Conservation (phyloP, 257 asterid genomes). For the Gynochthodes officinalis region DNA sequence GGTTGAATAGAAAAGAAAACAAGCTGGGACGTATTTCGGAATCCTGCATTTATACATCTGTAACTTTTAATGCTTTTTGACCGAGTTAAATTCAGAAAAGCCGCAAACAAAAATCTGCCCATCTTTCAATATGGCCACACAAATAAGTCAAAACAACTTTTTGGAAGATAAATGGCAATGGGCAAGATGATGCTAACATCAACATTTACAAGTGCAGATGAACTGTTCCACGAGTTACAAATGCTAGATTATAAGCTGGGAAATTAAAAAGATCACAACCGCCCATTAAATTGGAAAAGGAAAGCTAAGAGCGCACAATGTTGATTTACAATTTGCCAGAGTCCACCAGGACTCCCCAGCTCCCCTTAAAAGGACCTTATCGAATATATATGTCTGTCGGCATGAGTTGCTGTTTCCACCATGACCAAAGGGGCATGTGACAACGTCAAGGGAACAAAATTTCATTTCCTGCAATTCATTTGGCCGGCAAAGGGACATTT, state of each 20-base stretch:
- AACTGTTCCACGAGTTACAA: neutral
- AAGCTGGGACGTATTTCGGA: neutral
- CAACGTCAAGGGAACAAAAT: slow-evolving; percentile 1
- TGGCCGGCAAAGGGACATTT: slow-evolving; percentile 21
- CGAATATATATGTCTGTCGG: no score
- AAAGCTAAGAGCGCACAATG: neutral
- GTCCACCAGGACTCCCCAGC: neutral
- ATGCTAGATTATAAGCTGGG: neutral
- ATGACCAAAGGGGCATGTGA: neutral
- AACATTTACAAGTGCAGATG: neutral
- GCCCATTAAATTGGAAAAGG: no score
- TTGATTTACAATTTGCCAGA: neutral
- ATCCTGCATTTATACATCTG: neutral
- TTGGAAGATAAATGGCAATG: neutral
- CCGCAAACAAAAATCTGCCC: no score
- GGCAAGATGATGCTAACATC: neutral
- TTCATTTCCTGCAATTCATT: slow-evolving; percentile 7
- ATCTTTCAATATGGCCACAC: no score
- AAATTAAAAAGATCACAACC: no score
- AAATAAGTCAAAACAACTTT: no score
- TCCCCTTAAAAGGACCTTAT: neutral
- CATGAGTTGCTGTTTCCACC: neutral
- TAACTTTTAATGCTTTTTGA: neutral
- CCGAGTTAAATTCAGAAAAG: neutral
- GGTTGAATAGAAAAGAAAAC: neutral